Conservation (phyloP, 768 basidiomycete species). For the Lentinula lateritia region DNA sequence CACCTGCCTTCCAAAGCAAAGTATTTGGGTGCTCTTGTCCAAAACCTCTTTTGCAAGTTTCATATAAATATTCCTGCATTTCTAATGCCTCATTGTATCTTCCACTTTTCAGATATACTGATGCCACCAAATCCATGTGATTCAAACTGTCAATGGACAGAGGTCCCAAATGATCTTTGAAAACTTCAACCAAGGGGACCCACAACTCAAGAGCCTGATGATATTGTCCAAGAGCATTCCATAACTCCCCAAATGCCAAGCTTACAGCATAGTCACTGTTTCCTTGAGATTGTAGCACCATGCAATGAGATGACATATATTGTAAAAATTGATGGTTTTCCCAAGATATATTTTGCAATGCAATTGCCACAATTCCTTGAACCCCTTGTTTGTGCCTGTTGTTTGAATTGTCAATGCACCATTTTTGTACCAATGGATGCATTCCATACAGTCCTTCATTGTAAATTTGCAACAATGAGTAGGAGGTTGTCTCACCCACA, state of each 20-base stretch:
- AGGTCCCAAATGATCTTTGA: background rate
- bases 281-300: no score
- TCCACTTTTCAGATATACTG: no score
- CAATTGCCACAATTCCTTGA: background rate
- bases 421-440: background rate
- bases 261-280: background rate
- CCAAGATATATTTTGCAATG: background rate
- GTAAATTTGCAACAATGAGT: background rate
- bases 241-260: background rate
- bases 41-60: no score
- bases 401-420: background rate
- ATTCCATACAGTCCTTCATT: background rate
- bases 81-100: no score
- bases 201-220: background rate
- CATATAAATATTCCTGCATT: no score
- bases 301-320: background rate
- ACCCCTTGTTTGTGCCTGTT: background rate
- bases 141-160: no score
- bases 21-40: no score
- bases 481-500: background rate
- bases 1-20: no score
- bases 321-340: background rate
- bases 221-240: background rate
- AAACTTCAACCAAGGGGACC: background rate
- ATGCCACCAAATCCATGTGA: no score